phyloP scores from a whole-genome alignment of 805 yeast species.

The Peterozyma xylosa region DNA sequence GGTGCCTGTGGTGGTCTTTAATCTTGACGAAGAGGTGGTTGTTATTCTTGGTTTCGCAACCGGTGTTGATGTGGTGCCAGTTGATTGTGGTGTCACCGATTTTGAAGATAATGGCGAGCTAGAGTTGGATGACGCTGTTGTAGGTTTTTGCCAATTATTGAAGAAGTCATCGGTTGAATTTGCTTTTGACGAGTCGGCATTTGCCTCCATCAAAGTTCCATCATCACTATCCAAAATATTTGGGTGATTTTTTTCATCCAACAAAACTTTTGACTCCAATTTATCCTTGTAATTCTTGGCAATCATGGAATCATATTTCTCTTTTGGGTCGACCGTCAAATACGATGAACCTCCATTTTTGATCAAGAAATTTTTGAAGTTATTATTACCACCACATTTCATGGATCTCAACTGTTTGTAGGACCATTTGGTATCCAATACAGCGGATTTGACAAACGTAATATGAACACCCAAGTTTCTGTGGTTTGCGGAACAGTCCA shows the following conservation, averaged over 20 bases:
- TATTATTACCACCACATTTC: slow-evolving; percentile 89
- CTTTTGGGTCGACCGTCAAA: slow-evolving; percentile 58
- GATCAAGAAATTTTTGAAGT: slow-evolving; percentile 73
- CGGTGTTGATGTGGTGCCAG: slow-evolving; percentile 18
- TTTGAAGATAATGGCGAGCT: slow-evolving; percentile 40
- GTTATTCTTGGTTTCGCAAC: slow-evolving; percentile 21
- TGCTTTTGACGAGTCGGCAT: slow-evolving; percentile 16
- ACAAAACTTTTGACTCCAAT: slow-evolving; percentile 56
- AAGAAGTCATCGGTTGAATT: slow-evolving; percentile 78
- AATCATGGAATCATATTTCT: slow-evolving; percentile 72
- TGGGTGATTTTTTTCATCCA: slow-evolving; percentile 69
- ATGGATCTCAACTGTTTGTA: slow-evolving; percentile 83
- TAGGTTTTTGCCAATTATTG: slow-evolving; percentile 85
- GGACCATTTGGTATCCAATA: slow-evolving; percentile 85
- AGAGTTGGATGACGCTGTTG: slow-evolving; percentile 36
- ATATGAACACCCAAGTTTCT: slow-evolving; percentile 95
- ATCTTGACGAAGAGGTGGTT: slow-evolving; percentile 17
- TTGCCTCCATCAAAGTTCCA: slow-evolving; percentile 1
- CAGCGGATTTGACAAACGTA: slow-evolving; percentile 88
- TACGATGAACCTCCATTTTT: slow-evolving; percentile 81
- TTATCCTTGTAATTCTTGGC: slow-evolving; percentile 81
- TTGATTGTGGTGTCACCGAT: slow-evolving; percentile 31
- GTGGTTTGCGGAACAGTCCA: slow-evolving; percentile 93
- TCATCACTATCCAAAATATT: slow-evolving; percentile 51
- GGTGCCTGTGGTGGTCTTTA: slow-evolving; percentile 13